phyloP scores from a whole-genome alignment of 768 basidiomycete genomes.

The Mrakia hoshinonis region DNA sequence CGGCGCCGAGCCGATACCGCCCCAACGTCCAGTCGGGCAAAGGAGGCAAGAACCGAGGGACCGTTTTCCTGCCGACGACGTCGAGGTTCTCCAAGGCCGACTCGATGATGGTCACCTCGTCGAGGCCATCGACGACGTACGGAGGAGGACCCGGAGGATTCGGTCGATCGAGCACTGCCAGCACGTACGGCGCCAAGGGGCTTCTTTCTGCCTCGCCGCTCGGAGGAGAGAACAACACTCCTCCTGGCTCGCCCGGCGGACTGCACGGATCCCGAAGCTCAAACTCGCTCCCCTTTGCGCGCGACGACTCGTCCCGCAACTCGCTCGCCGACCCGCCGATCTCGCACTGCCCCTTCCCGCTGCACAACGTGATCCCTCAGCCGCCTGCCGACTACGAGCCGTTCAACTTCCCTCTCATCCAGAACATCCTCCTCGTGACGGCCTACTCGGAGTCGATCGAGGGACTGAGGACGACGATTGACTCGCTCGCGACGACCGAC shows the following conservation, averaged over 20 bases:
- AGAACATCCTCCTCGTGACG: slow-evolving; percentile 92
- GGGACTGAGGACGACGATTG: slow-evolving; percentile 92
- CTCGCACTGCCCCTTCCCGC: slow-evolving; percentile 70
- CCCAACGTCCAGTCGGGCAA: slow-evolving; percentile 68
- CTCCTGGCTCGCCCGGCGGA: slow-evolving; percentile 61
- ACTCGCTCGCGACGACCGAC: slow-evolving; percentile 94
- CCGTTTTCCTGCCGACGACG: slow-evolving; percentile 46
- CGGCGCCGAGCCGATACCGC: slow-evolving; percentile 81
- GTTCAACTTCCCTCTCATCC: slow-evolving; percentile 87
- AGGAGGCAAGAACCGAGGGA: slow-evolving; percentile 44
- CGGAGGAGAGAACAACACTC: slow-evolving; percentile 49
- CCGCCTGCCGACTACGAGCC: slow-evolving; percentile 86
- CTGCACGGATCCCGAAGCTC: slow-evolving; percentile 72
- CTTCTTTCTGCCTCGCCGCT: slow-evolving; percentile 35
- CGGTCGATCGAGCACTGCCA: slow-evolving; percentile 42
- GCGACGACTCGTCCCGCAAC: slow-evolving; percentile 44
- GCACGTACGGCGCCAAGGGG: slow-evolving; percentile 43
- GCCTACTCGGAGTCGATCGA: slow-evolving; percentile 96
- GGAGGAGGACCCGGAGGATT: slow-evolving; percentile 29
- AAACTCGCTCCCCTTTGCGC: slow-evolving; percentile 56
- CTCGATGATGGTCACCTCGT: slow-evolving; percentile 49
- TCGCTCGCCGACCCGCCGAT: slow-evolving; percentile 41
- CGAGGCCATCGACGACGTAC: slow-evolving; percentile 39
- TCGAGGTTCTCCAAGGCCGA: slow-evolving; percentile 57
- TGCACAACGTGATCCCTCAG: slow-evolving; percentile 79